Evolutionary conservation across 2,329 filamentous ascomycete genomes (phyloP).

Genomic region (Alternaria rosae): DNA sequence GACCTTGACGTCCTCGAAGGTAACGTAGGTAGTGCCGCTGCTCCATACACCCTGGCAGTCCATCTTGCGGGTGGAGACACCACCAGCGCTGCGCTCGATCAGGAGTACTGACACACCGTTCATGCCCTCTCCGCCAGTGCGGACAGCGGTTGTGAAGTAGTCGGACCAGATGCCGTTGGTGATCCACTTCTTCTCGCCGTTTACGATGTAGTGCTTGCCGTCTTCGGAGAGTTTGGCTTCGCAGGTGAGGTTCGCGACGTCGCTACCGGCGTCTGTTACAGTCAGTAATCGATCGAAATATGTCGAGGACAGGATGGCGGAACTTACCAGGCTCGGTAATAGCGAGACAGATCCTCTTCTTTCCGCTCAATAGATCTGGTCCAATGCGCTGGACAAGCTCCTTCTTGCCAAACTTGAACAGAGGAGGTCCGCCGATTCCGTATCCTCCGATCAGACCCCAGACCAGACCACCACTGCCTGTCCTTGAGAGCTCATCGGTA

Average conservation of each 20-base stretch:
- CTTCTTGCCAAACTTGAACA: conserved; percentile 92
- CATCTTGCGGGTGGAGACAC: conserved; percentile 93
- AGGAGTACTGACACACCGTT: conserved; percentile 89
- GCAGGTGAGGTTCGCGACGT: conserved; percentile 94
- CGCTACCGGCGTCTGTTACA: conserved; percentile 77
- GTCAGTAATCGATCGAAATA: conserved; percentile 10
- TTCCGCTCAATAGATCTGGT: conserved; percentile 84
- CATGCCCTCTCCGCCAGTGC: conserved; percentile 81
- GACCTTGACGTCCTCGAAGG: conserved; percentile 98
- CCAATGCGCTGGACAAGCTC: conserved; percentile 84
- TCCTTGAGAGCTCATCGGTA: conserved; percentile 91
- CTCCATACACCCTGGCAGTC: conserved; percentile 92
- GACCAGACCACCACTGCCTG: conserved; percentile 88
- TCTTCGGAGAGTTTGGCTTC: conserved; percentile 95
- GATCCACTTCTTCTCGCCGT: conserved; percentile 99
- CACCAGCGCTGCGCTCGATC: conserved; percentile 83
- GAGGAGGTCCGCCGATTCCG: conserved; percentile 89
- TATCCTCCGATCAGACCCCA: conserved; percentile 97
- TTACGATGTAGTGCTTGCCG: conserved; percentile 99
- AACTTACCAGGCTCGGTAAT: conserved; percentile 78
- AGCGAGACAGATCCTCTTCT: conserved; percentile 96
- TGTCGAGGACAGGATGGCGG: neutral
- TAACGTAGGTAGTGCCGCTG: conserved; percentile 94
- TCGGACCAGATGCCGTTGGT: conserved; percentile 97
- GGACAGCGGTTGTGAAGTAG: conserved; percentile 83